These are phyloP conservation scores for Alternaria infectoria DNA, from an alignment of 2,329 filamentous ascomycete genomes.

Conservation along the genomic window DNA sequence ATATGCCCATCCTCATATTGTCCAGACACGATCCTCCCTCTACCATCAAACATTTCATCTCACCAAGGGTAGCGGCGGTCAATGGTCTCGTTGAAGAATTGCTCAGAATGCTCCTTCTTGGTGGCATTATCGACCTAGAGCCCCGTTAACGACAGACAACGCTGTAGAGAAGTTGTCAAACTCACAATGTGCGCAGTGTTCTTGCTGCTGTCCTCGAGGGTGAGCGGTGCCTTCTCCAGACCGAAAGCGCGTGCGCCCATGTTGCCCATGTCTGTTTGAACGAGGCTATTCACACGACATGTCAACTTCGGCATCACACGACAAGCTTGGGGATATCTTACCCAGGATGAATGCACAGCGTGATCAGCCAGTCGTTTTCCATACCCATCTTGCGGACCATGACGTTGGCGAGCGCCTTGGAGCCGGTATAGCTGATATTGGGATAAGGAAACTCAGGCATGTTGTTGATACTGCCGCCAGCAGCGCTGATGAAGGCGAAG, in stretches of 20 bases:
- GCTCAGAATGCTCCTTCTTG: background rate
- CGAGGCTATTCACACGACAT: background rate
- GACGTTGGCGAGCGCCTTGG: background rate
- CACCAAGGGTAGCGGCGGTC: background rate
- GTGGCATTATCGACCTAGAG: background rate
- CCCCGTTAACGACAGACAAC: background rate
- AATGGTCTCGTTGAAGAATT: background rate
- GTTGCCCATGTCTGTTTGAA: background rate
- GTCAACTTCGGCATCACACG: background rate
- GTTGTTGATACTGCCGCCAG: background rate
- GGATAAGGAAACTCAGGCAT: background rate
- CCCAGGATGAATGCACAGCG: background rate
- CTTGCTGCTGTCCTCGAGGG: background rate
- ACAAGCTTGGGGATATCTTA: background rate
- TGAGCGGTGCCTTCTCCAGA: background rate
- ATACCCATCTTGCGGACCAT: background rate
- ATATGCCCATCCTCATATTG: background rate
- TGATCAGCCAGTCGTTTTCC: background rate
- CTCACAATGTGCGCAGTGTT: background rate
- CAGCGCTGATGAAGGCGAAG: background rate
- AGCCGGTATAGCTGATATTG: background rate
- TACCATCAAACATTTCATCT: background rate
- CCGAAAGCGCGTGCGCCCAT: background rate
- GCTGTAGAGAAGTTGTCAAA: background rate
- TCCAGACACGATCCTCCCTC: background rate